Conservation (phyloP, 495 filamentous ascomycete genomes). For the Aspergillus carlsbadensis region DNA sequence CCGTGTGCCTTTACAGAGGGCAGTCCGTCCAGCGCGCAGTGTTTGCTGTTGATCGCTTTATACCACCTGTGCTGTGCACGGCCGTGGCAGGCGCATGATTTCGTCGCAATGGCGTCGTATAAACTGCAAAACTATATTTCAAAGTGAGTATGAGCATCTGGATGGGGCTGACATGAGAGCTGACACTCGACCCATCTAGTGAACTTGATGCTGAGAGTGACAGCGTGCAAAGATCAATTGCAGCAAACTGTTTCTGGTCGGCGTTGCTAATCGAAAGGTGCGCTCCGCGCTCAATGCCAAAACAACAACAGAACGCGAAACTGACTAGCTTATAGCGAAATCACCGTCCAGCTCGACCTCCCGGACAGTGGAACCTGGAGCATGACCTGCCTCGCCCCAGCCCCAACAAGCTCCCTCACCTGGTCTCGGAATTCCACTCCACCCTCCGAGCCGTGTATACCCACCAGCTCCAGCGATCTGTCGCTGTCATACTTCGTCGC, state of each 20-base stretch:
- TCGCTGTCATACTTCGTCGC: conserved; percentile 7
- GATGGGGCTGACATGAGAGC: background rate
- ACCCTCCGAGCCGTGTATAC: background rate
- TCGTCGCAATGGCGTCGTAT: conserved; percentile 2
- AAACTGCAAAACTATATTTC: conserved; percentile 1
- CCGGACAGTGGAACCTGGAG: background rate
- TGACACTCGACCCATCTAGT: background rate
- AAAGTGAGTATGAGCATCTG: background rate
- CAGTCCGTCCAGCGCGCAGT: conserved; percentile 1
- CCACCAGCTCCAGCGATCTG: background rate
- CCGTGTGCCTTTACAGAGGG: conserved; percentile 1
- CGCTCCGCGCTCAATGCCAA: background rate
- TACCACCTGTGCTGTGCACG: conserved; percentile 3
- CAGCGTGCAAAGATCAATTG: background rate
- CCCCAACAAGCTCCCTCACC: background rate
- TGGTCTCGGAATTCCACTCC: background rate
- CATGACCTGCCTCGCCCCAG: background rate
- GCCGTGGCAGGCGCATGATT: conserved; percentile 7
- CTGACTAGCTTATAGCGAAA: background rate
- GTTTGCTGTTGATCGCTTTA: conserved; percentile 2
- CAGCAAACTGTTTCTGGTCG: background rate
- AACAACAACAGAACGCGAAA: background rate
- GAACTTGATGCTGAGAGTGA: background rate
- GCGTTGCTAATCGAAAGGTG: conserved; percentile 1
- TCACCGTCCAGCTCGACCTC: background rate